These are phyloP conservation scores for Citrullus mucosospermus DNA, from an alignment of 306 rosid genomes.

Conservation along the genomic window DNA sequence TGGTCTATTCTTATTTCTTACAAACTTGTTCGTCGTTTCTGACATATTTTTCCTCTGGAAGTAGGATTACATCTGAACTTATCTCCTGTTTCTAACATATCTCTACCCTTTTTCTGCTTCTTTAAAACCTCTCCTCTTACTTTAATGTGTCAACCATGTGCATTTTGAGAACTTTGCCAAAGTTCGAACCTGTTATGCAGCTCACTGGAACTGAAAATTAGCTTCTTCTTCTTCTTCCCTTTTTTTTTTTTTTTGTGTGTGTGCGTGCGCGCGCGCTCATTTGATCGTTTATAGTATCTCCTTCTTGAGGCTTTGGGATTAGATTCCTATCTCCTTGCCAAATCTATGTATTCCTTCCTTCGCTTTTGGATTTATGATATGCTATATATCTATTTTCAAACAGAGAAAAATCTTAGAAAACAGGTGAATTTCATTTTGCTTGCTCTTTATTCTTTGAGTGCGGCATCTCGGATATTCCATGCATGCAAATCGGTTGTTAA, in stretches of 20 bases:
- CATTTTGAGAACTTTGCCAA: not conserved
- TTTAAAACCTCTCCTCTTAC: not conserved
- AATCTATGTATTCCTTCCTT: not conserved
- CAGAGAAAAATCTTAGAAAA: not conserved
- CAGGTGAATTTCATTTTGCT: not conserved
- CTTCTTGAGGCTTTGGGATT: not conserved
- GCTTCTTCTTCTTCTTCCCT: too few species aligned
- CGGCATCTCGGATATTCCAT: not conserved
- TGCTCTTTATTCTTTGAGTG: not conserved
- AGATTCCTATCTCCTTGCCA: not conserved
- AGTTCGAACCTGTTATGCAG: not conserved
- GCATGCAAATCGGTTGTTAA: not conserved
- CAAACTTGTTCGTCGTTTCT: not conserved
- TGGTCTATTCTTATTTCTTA: conserved; percentile 11
- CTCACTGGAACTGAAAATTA: not conserved
- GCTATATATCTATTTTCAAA: not conserved
- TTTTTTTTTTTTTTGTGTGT: too few species aligned
- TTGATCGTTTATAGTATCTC: not conserved
- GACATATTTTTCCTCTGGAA: not conserved
- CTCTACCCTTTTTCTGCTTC: not conserved
- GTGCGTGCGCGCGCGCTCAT: not conserved
- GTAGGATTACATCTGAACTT: not conserved
- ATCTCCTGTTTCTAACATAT: not conserved
- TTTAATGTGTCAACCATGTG: not conserved
- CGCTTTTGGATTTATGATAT: not conserved